Evolutionary conservation across 2,329 filamentous ascomycete species (phyloP), one percentile per base, ranked within the genome.

Genomic region (Monosporascus sp.): DNA sequence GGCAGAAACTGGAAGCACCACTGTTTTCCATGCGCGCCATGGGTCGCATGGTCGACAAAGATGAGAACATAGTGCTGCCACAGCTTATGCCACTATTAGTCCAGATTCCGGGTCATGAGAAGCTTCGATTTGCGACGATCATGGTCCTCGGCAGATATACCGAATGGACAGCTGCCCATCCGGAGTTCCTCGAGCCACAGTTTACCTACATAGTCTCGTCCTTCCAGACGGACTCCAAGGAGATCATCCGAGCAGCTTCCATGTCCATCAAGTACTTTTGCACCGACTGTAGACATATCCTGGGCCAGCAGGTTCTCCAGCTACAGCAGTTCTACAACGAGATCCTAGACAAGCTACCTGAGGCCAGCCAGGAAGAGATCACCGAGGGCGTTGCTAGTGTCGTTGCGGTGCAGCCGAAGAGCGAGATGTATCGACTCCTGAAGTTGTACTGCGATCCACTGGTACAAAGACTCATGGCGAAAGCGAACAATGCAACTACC

Each of bases 141-240:
- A 97, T 99, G 91, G 92, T 95, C 3, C 81, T 99, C 22, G 94
- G 91, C 38, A 83, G 94, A 57, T 99, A 99, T 68, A 99, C 95
- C 0, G 93, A 97, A 70, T 99, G 94, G 94, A 99, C 95, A 0
- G 85, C 94, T 5, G 85, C 90, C 47, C 94, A 99, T 65, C 90
- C 93, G 0, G 90, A 97, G 54, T 96, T 93, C 46, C 78, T 99
- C 8, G 89, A 96, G 70, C 81, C 89, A 8, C 94, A 99, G 70
- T 89, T 99, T 67, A 91, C 90, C 64, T 99, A 96, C 72, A 96
- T 99, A 64, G 92, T 96, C 60, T 88, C 86, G 5, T 94, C 92
- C 0, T 99, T 99, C 73, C 82, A 90, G 59, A 89, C 93, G 53
- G 83, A 85, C 42, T 96, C 92, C 0, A 89, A 87, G 64, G 95